phyloP scores from a whole-genome alignment of 1,284 basidiomycete genomes.

The Cryptococcus floricola region DNA sequence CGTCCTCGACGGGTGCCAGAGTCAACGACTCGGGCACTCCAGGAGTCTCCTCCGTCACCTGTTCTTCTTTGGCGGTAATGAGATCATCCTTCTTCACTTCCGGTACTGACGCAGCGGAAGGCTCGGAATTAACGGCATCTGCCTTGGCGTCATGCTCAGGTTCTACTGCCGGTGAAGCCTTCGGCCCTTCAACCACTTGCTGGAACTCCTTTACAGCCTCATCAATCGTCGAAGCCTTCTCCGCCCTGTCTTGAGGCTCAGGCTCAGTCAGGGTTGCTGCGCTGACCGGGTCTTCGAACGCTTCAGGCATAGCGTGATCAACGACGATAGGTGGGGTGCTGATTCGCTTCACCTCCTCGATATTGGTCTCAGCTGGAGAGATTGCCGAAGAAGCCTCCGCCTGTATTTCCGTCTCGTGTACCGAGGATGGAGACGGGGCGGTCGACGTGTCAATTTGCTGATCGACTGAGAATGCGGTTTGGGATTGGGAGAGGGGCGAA shows the following conservation, averaged over 20 bases:
- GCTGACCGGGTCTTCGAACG: background rate
- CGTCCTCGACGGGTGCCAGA: too few relatives aligned
- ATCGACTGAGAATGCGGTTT: background rate
- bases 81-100: background rate
- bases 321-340: background rate
- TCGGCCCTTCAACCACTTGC: constrained; percentile 15
- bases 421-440: background rate
- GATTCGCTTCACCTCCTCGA: background rate
- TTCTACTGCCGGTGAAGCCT: background rate
- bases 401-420: background rate
- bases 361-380: background rate
- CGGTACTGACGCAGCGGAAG: background rate
- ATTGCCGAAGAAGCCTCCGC: background rate
- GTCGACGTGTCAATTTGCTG: background rate
- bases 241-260: background rate
- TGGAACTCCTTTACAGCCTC: constrained; percentile 32
- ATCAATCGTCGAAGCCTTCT: constrained; percentile 29
- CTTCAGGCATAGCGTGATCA: background rate
- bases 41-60: background rate
- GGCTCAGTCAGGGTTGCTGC: background rate
- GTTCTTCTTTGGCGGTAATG: background rate
- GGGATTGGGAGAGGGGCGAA: background rate
- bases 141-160: background rate
- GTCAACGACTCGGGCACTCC: background rate
- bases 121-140: background rate